These are phyloP conservation scores for Cyclanthera cordifolia DNA, from an alignment of 306 rosid genomes.

Conservation along the genomic window DNA sequence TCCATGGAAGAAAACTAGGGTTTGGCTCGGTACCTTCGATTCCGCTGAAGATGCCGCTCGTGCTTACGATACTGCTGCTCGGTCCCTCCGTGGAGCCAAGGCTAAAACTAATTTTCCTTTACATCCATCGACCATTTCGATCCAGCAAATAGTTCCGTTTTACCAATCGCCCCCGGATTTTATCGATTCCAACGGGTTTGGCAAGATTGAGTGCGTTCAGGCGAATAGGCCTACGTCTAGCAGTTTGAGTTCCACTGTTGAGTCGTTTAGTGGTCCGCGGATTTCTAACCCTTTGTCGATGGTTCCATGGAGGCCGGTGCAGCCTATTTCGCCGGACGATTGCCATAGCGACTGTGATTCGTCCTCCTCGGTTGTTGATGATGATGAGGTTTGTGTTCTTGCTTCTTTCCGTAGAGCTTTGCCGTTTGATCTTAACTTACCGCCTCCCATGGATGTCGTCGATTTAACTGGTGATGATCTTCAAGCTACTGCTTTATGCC, in stretches of 20 bases:
- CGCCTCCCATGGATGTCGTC: constrained; percentile 26
- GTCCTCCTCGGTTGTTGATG: constrained; percentile 68
- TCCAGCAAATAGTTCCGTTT: no score
- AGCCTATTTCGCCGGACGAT: constrained; percentile 34
- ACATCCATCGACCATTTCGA: no score
- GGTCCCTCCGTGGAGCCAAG: constrained; percentile 55
- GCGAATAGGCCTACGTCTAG: constrained; percentile 54
- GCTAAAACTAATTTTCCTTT: constrained; percentile 68
- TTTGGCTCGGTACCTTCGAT: constrained; percentile 84
- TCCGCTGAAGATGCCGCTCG: constrained; percentile 74
- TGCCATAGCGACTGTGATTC: constrained; percentile 88
- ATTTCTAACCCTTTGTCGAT: background rate
- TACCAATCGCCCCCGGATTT: no score
- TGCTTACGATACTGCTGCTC: constrained; percentile 73
- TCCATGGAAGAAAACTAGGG: constrained; percentile 72
- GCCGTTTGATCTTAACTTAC: constrained; percentile 71
- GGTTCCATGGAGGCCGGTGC: no score
- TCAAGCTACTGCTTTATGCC: constrained; percentile 53
- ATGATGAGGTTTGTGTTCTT: constrained; percentile 30
- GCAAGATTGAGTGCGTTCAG: no score
- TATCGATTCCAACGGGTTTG: no score
- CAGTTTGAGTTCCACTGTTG: constrained; percentile 84
- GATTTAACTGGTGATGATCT: constrained; percentile 31
- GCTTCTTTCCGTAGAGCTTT: constrained; percentile 40
- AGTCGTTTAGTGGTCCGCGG: constrained; percentile 77